A percentile compares a stretch with the other conserved stretches of the same genome.
These are phyloP conservation scores for Lepidium aucheri DNA, from an alignment of 345 rosid genomes.

Conservation along the genomic window DNA sequence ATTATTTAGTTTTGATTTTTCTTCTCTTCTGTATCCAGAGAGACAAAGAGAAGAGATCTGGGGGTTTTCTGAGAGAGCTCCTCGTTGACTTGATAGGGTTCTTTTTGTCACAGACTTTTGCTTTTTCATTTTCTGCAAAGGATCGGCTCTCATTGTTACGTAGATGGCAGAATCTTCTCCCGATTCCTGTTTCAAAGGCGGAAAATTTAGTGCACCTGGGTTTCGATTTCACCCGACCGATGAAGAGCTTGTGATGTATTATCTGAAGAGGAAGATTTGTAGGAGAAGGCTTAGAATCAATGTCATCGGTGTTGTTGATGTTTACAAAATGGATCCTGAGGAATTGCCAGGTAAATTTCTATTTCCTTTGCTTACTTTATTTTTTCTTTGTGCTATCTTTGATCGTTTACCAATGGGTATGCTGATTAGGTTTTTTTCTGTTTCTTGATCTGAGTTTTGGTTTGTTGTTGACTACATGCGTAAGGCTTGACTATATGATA, in stretches of 20 bases:
- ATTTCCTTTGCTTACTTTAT: background rate
- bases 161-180: constrained; percentile 13
- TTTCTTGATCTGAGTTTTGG: background rate
- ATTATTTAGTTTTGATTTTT: no score
- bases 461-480: background rate
- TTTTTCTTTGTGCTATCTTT: background rate
- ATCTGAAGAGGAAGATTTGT: constrained; percentile 84
- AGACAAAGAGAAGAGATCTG: no score
- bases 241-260: constrained; percentile 75
- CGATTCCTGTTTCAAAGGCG: constrained; percentile 26
- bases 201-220: constrained; percentile 69
- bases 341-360: constrained; percentile 64
- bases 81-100: no score
- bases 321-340: constrained; percentile 84
- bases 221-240: constrained; percentile 95
- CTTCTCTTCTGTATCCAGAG: no score
- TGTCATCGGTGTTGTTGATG: constrained; percentile 72
- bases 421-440: no score
- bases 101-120: no score
- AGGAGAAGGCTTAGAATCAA: constrained; percentile 38
- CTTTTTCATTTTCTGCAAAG: no score
- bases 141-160: background rate
- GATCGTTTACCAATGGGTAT: background rate
- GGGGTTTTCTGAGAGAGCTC: no score
- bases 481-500: no score